Evolutionary conservation across 192 early-diverging fungal species (phyloP).

Genomic region (Chytriomyces hyalinus): DNA sequence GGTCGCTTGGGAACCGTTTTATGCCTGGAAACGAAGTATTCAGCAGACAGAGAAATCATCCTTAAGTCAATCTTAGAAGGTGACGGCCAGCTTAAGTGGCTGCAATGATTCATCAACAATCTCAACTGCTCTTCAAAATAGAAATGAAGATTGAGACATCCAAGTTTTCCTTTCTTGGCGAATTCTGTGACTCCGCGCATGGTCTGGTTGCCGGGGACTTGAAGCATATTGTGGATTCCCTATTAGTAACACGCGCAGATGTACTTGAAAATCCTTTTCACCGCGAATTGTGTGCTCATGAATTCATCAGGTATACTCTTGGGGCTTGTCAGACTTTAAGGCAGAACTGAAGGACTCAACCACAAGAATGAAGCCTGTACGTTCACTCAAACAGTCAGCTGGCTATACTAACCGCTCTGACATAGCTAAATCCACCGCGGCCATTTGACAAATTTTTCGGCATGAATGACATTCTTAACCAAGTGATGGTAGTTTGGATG

Average conservation of each 20-base stretch:
- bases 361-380: slow-evolving; percentile 55
- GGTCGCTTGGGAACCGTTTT: neutral
- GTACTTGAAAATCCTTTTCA: slow-evolving; percentile 22
- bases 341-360: slow-evolving; percentile 39
- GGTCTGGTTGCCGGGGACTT: slow-evolving; percentile 86
- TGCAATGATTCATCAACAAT: neutral
- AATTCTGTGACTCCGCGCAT: slow-evolving; percentile 62
- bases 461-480: slow-evolving; percentile 67
- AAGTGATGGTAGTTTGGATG: slow-evolving; percentile 54
- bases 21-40: slow-evolving; percentile 1
- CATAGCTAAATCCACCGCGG: slow-evolving; percentile 61
- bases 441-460: slow-evolving; percentile 79
- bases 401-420: neutral
- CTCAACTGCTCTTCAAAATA: neutral
- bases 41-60: neutral
- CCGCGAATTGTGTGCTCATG: slow-evolving; percentile 19
- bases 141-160: slow-evolving; percentile 34
- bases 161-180: slow-evolving; percentile 42
- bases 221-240: slow-evolving; percentile 64
- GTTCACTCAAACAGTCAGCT: slow-evolving; percentile 40
- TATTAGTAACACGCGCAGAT: slow-evolving; percentile 47
- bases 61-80: slow-evolving; percentile 1
- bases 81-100: neutral
- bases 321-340: slow-evolving; percentile 47
- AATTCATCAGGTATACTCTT: slow-evolving; percentile 18